phyloP scores from a whole-genome alignment of 2,329 filamentous ascomycete genomes.

The Trichoderma sp. region DNA sequence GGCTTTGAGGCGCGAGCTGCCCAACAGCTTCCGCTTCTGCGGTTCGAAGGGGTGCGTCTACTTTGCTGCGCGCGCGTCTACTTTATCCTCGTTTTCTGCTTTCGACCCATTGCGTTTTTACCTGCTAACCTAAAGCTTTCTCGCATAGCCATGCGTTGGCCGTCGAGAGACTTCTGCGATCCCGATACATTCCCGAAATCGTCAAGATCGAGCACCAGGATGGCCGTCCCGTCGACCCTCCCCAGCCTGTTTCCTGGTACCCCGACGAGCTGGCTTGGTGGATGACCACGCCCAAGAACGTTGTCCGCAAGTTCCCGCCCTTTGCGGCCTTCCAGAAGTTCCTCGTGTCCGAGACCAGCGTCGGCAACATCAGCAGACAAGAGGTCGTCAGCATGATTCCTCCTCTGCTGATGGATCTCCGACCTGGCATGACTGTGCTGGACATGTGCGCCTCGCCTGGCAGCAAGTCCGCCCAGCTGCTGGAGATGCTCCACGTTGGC shows the following conservation, averaged over 20 bases:
- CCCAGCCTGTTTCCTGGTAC: constrained; percentile 84
- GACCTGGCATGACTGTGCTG: constrained; percentile 87
- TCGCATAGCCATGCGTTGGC: constrained; percentile 76
- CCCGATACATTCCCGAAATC: constrained; percentile 89
- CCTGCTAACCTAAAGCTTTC: constrained; percentile 23
- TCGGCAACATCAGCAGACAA: constrained; percentile 96
- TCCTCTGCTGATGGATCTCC: constrained; percentile 86
- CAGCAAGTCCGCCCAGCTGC: constrained; percentile 92
- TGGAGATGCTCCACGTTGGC: constrained; percentile 90
- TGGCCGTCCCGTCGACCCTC: constrained; percentile 78
- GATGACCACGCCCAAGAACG: constrained; percentile 97
- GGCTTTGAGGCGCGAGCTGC: constrained; percentile 78
- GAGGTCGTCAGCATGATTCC: constrained; percentile 99
- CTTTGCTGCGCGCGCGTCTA: not conserved
- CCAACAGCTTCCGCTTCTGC: constrained; percentile 97
- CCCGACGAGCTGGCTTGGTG: constrained; percentile 94
- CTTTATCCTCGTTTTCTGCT: not conserved
- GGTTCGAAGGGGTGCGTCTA: constrained; percentile 78
- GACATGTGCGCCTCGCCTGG: constrained; percentile 97
- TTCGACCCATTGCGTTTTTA: not conserved
- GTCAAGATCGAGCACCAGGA: constrained; percentile 80
- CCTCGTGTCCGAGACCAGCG: constrained; percentile 92
- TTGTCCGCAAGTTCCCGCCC: constrained; percentile 88
- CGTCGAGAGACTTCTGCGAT: constrained; percentile 84
- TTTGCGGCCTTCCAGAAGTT: constrained; percentile 98